Evolutionary conservation across 371 early-diverging fungal genomes (phyloP), one percentile per base, ranked within the genome.

Genomic region (Batrachochytrium dendrobatidis): DNA sequence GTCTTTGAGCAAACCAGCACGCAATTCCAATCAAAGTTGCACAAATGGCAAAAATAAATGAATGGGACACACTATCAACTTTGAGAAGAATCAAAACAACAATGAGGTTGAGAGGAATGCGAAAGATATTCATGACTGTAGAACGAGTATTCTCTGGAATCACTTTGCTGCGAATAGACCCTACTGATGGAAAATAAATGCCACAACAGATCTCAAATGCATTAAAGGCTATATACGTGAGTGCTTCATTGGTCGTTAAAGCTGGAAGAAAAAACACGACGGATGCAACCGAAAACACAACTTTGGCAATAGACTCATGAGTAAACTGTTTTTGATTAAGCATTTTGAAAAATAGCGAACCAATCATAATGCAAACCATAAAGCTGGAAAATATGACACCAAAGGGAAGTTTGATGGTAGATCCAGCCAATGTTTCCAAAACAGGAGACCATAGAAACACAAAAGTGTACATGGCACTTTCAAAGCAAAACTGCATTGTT

Each of bases 381-480:
- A 87, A 79, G 31, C 81, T 77, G 0, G 87, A 76, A 63, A 87
- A 89, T 18, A 87, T 65, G 50, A 85, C 2, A 72, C 88, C 45
- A 79, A 57, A 51, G 72, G 86, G 61, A 72, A 71, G 32, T 5
- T 45, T 7, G 33, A 44, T 28, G 20, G 22, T 10, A 12, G 20
- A 22, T 7, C 17, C 44, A 24, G 20, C 32, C 7, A 62, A 26
- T 20, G 57, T 46, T 65, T 87, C 87, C 25, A 90, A 61, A 7
- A 86, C 81, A 3, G 88, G 88, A 1, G 79, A 78, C 72, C 85
- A 90, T 12, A 90, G 64, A 61, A 49, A 90, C 60, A 89, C 88
- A 68, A 89, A 89, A 1, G 81, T 82, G 69, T 89, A 89, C 89
- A 89, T 89, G 58, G 86, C 80, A 44, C 83, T 80, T 62, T 90